Percentiles rank a stretch among this genome's conserved stretches.
Conservation (phyloP, 2,329 filamentous ascomycete species). For the Cladosporium sp. region DNA sequence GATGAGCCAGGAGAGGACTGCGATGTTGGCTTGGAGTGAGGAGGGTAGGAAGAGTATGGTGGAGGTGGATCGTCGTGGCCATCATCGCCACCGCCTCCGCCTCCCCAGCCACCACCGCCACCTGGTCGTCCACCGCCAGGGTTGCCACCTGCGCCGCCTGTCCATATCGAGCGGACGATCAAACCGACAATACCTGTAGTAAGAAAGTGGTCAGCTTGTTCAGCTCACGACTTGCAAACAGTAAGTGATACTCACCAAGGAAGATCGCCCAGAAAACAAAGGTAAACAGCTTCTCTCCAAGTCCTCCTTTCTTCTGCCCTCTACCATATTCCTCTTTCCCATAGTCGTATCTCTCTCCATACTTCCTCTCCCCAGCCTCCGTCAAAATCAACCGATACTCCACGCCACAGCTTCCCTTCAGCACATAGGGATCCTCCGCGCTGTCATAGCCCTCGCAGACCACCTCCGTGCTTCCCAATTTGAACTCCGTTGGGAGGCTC, state of each 20-base stretch:
- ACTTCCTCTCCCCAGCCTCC: slow-evolving; percentile 69
- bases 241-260: slow-evolving; percentile 38
- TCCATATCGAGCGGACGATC: slow-evolving; percentile 35
- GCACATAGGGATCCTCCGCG: slow-evolving; percentile 77
- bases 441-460: slow-evolving; percentile 84
- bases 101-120: slow-evolving; percentile 42
- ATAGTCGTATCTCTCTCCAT: slow-evolving; percentile 47
- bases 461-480: slow-evolving; percentile 84
- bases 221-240: background rate
- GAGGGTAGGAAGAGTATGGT: slow-evolving; percentile 41
- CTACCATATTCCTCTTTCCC: slow-evolving; percentile 63
- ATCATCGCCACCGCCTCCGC: slow-evolving; percentile 45
- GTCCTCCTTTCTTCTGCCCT: slow-evolving; percentile 67
- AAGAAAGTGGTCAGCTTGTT: background rate
- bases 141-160: slow-evolving; percentile 16
- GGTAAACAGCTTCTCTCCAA: slow-evolving; percentile 48
- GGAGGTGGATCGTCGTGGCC: slow-evolving; percentile 49
- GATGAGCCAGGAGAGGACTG: slow-evolving; percentile 16
- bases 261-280: slow-evolving; percentile 65
- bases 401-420: slow-evolving; percentile 89
- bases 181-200: slow-evolving; percentile 30
- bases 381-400: slow-evolving; percentile 84
- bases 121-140: slow-evolving; percentile 24
- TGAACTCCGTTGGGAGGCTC: slow-evolving; percentile 62
- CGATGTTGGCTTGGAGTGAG: slow-evolving; percentile 8